Percentiles rank a stretch among this genome's conserved stretches.
Conservation (phyloP, 768 basidiomycete genomes). For the Suillus alpinus region DNA sequence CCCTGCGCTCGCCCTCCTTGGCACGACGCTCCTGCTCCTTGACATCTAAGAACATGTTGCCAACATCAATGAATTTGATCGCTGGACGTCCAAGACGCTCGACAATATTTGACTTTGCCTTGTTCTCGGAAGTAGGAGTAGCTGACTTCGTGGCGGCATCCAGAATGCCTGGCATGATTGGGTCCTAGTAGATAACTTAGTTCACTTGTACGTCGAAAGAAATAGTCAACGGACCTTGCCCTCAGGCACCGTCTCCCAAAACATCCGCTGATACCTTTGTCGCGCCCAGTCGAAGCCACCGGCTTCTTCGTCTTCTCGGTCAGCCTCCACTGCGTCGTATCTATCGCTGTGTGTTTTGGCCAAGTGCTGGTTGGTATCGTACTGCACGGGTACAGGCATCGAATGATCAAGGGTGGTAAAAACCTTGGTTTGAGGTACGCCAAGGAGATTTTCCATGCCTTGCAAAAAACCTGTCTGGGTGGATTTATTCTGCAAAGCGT, state of each 20-base stretch:
- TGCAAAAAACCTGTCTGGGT: constrained; percentile 76
- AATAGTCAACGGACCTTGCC: constrained; percentile 47
- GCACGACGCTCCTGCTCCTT: constrained; percentile 51
- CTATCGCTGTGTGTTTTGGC: constrained; percentile 20
- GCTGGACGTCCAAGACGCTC: constrained; percentile 46
- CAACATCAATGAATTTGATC: constrained; percentile 72
- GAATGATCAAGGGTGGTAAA: constrained; percentile 4
- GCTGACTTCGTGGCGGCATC: constrained; percentile 45
- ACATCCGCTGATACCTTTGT: constrained; percentile 65
- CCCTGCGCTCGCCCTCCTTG: constrained; percentile 47
- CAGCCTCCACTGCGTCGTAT: constrained; percentile 57
- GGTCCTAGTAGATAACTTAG: constrained; percentile 43
- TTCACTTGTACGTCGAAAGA: neutral
- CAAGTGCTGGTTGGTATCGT: constrained; percentile 2
- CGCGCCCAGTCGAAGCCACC: constrained; percentile 49
- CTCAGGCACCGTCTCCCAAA: constrained; percentile 79
- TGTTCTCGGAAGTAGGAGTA: constrained; percentile 33
- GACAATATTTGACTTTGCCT: constrained; percentile 38
- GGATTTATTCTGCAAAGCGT: constrained; percentile 45
- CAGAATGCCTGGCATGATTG: constrained; percentile 56
- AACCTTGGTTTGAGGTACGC: constrained; percentile 38
- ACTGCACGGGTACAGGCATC: constrained; percentile 5
- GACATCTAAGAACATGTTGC: constrained; percentile 62
- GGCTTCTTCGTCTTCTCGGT: constrained; percentile 56
- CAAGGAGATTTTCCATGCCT: constrained; percentile 81